These are phyloP conservation scores for Euphorbia neoarborescens DNA, from an alignment of 441 rosid species.

Conservation along the genomic window DNA sequence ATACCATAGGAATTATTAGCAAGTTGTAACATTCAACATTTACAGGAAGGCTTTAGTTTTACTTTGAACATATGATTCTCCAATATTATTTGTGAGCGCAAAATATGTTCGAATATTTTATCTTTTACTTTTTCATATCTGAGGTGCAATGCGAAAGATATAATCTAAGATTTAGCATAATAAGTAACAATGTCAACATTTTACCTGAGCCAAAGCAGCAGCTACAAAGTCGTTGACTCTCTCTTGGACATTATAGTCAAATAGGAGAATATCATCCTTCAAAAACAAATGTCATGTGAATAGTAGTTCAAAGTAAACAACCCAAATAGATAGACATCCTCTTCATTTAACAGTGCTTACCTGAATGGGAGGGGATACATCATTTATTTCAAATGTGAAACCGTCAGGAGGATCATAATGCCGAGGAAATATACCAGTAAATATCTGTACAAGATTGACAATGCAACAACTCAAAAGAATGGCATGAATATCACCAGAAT, in stretches of 20 bases:
- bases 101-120: background rate
- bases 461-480: slow-evolving; percentile 12
- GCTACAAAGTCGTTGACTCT: slow-evolving; percentile 74
- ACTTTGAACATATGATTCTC: background rate
- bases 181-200: slow-evolving; percentile 14
- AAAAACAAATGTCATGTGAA: slow-evolving; percentile 23
- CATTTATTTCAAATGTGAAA: slow-evolving; percentile 81
- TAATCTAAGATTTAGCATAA: background rate
- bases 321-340: slow-evolving; percentile 2
- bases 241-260: slow-evolving; percentile 84
- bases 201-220: slow-evolving; percentile 82
- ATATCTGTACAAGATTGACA: slow-evolving; percentile 46
- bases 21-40: background rate
- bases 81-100: background rate
- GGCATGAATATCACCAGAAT: background rate
- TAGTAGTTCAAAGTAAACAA: slow-evolving; percentile 18
- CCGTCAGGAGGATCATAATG: slow-evolving; percentile 90
- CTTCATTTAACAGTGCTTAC: slow-evolving; percentile 30
- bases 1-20: background rate
- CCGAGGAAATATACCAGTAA: slow-evolving; percentile 84
- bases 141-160: background rate
- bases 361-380: slow-evolving; percentile 71
- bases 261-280: slow-evolving; percentile 66
- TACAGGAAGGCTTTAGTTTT: background rate
- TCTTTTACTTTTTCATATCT: background rate